Conservation (phyloP, 2,329 filamentous ascomycete genomes). For the Arthrinium phaeospermum region DNA sequence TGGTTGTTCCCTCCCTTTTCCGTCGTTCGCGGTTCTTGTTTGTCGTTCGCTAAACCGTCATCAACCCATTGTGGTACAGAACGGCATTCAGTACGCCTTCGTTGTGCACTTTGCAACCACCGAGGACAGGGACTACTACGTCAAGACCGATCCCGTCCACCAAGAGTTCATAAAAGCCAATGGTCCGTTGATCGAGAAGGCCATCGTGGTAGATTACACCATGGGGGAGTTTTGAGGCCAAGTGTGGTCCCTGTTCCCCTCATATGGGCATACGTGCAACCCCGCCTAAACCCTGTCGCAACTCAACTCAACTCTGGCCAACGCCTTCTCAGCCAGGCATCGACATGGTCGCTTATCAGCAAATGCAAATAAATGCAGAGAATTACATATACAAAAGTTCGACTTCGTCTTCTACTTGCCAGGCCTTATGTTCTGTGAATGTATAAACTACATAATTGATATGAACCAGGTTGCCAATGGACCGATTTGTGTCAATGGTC, state of each 20-base stretch:
- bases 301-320: background rate
- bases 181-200: conserved; percentile 41
- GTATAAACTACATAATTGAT: no score
- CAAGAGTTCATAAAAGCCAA: conserved; percentile 43
- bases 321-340: background rate
- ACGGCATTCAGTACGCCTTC: conserved; percentile 49
- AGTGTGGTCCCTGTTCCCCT: background rate
- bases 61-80: conserved; percentile 30
- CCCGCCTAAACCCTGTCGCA: background rate
- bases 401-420: background rate
- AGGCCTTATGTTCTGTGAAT: background rate
- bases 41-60: background rate
- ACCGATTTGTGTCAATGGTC: background rate
- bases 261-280: background rate
- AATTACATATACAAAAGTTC: background rate
- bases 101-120: conserved; percentile 46
- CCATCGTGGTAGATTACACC: conserved; percentile 45
- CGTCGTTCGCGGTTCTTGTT: background rate
- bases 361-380: no score
- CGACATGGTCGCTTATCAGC: background rate
- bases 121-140: conserved; percentile 50
- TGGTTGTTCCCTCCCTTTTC: conserved; percentile 32
- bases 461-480: no score
- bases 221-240: conserved; percentile 3
- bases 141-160: conserved; percentile 46